Evolutionary conservation across 352 stramenopile genomes (phyloP).

Genomic region (Lagenidium sp.): DNA sequence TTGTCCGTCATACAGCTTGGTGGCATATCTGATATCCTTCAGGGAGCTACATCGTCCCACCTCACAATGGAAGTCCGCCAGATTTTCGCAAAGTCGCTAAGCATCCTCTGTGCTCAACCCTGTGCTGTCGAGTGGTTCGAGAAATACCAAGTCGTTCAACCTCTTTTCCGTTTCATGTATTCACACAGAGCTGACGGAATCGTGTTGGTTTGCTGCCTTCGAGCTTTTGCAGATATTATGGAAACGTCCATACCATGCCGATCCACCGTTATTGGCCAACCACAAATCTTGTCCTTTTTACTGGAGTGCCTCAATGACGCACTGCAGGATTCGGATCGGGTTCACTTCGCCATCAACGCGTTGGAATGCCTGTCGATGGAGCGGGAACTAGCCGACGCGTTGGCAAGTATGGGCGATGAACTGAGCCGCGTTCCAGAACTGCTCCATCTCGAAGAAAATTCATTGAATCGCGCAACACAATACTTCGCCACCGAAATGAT

Average conservation of each 20-base stretch:
- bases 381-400: slow-evolving; percentile 19
- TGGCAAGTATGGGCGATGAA: slow-evolving; percentile 15
- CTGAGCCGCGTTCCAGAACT: slow-evolving; percentile 29
- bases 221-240: slow-evolving; percentile 43
- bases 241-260: slow-evolving; percentile 35
- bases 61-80: slow-evolving; percentile 16
- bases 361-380: slow-evolving; percentile 54
- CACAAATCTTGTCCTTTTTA: slow-evolving; percentile 25
- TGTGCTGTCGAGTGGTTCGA: slow-evolving; percentile 23
- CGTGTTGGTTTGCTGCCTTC: slow-evolving; percentile 28
- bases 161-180: slow-evolving; percentile 47
- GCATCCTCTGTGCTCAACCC: slow-evolving; percentile 16
- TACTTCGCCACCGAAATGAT: slow-evolving; percentile 56
- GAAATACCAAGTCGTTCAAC: slow-evolving; percentile 29
- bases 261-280: slow-evolving; percentile 21
- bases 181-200: slow-evolving; percentile 18
- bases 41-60: slow-evolving; percentile 10
- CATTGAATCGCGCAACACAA: slow-evolving; percentile 24
- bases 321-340: slow-evolving; percentile 11
- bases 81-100: slow-evolving; percentile 16
- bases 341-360: slow-evolving; percentile 33
- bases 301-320: slow-evolving; percentile 32
- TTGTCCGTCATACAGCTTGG: slow-evolving; percentile 7
- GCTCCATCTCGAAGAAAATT: slow-evolving; percentile 16
- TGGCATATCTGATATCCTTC: slow-evolving; percentile 32